Conservation (phyloP, 129 eudicot species). For the Flaveria ramosissima region DNA sequence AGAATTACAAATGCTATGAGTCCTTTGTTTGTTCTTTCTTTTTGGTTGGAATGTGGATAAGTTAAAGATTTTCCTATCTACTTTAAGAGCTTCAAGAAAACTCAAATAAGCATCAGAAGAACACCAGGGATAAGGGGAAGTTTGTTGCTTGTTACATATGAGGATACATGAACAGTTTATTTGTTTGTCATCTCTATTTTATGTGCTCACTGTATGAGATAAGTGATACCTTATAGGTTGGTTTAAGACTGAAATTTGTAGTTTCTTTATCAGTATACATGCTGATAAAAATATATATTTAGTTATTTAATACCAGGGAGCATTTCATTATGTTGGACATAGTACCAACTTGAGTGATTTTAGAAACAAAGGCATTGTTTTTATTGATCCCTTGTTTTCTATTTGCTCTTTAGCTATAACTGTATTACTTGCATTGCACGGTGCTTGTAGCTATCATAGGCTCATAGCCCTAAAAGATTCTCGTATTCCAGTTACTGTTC, state of each 20-base stretch:
- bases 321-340: neutral
- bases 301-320: neutral
- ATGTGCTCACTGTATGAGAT: neutral
- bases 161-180: neutral
- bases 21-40: neutral
- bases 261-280: neutral
- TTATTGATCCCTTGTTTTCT: neutral
- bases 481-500: slow-evolving; percentile 14
- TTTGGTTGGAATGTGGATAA: slow-evolving; percentile 1
- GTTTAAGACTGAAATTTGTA: slow-evolving; percentile 1
- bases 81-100: slow-evolving; percentile 13
- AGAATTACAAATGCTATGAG: neutral
- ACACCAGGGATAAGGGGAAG: neutral
- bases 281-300: neutral
- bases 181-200: neutral
- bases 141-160: neutral
- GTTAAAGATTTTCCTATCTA: neutral
- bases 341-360: neutral
- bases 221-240: neutral
- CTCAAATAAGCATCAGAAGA: slow-evolving; percentile 6
- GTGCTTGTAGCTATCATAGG: slow-evolving; percentile 5
- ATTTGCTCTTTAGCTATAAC: neutral
- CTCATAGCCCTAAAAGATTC: neutral
- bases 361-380: neutral
- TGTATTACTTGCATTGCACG: neutral